These are phyloP conservation scores for Malassezia japonica DNA, from an alignment of 1,284 basidiomycete species.

Conservation along the genomic window DNA sequence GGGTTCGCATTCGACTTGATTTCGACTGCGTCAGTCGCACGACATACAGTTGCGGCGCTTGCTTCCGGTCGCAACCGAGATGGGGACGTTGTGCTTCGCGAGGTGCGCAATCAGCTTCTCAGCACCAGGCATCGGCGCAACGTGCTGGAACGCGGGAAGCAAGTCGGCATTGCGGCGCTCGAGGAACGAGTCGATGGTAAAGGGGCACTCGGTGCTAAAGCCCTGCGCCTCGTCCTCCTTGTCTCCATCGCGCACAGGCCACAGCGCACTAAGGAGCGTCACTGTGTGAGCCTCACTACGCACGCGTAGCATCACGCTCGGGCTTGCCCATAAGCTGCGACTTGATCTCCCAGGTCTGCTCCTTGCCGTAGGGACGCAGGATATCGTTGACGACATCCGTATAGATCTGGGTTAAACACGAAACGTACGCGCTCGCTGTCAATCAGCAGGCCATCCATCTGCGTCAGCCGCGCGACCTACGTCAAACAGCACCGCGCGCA, in stretches of 20 bases:
- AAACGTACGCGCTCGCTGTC: slow-evolving; percentile 33
- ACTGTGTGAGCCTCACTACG: slow-evolving; percentile 6
- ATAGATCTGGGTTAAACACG: slow-evolving; percentile 27
- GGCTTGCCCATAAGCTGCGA: slow-evolving; percentile 47
- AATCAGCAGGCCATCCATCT: slow-evolving; percentile 47
- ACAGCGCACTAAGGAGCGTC: slow-evolving; percentile 36
- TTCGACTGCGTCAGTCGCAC: slow-evolving; percentile 17
- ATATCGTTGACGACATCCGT: slow-evolving; percentile 47
- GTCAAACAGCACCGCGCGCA: slow-evolving; percentile 34
- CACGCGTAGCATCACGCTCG: slow-evolving; percentile 38
- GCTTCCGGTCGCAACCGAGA: slow-evolving; percentile 45
- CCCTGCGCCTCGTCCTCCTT: slow-evolving; percentile 17
- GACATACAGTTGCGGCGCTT: slow-evolving; percentile 36
- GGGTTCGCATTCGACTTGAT: slow-evolving; percentile 38
- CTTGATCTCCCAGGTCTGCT: slow-evolving; percentile 49
- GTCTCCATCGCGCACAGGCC: slow-evolving; percentile 25
- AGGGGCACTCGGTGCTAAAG: slow-evolving; percentile 37
- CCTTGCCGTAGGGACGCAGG: slow-evolving; percentile 42
- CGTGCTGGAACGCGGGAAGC: slow-evolving; percentile 35
- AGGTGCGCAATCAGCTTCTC: slow-evolving; percentile 41
- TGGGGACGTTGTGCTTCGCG: slow-evolving; percentile 38
- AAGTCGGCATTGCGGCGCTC: slow-evolving; percentile 34
- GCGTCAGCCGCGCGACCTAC: neutral
- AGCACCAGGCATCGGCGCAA: slow-evolving; percentile 46
- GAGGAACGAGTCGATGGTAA: slow-evolving; percentile 41